These are phyloP conservation scores for Encephalitozoon hellem DNA, from an alignment of 371 early-diverging fungal genomes.

Conservation along the genomic window DNA sequence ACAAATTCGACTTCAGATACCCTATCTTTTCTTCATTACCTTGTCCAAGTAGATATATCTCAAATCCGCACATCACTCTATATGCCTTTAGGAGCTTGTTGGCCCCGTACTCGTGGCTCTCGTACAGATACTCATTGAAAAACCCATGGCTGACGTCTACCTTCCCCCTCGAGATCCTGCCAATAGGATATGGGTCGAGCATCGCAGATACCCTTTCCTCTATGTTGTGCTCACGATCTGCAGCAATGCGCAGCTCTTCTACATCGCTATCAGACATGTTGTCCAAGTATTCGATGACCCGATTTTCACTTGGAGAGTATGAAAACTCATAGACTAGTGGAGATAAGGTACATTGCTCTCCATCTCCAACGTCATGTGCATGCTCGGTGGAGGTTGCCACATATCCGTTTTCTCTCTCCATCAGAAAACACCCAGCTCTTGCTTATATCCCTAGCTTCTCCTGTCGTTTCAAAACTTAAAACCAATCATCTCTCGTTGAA, in stretches of 20 bases:
- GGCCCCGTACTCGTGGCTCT: slow-evolving; percentile 15
- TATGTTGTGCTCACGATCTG: background rate
- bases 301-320: background rate
- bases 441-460: background rate
- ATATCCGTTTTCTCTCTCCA: background rate
- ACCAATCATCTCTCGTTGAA: background rate
- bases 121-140: slow-evolving; percentile 23
- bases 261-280: background rate
- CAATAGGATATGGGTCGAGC: slow-evolving; percentile 8
- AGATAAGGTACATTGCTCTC: background rate
- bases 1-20: slow-evolving; percentile 16
- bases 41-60: slow-evolving; percentile 10
- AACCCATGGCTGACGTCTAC: slow-evolving; percentile 4
- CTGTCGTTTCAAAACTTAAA: background rate
- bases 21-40: background rate
- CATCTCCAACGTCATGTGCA: background rate
- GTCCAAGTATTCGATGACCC: background rate
- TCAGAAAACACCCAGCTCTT: background rate
- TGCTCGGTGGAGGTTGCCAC: background rate
- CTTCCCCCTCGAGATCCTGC: slow-evolving; percentile 7
- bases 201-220: background rate
- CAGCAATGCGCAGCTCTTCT: background rate
- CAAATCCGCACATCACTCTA: slow-evolving; percentile 34
- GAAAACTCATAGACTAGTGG: background rate
- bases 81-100: slow-evolving; percentile 4